These are phyloP conservation scores for Aegilops umbellulata DNA, from an alignment of 176 grass and related monocot species.

Conservation along the genomic window DNA sequence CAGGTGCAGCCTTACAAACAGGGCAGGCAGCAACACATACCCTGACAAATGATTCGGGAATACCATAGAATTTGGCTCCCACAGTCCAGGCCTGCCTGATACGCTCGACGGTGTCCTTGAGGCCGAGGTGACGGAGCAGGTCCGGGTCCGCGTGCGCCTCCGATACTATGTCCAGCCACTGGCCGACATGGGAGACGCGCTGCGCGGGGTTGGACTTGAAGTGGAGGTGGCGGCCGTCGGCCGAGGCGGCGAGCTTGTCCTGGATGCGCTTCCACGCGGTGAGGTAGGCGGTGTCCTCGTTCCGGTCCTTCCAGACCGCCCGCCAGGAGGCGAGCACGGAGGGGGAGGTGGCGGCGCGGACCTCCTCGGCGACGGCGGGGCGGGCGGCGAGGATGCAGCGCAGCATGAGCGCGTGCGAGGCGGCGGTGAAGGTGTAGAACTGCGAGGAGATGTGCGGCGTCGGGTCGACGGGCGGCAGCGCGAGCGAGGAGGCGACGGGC, in stretches of 20 bases:
- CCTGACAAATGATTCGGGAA: slow-evolving; percentile 89
- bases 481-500: background rate
- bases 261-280: slow-evolving; percentile 99
- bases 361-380: slow-evolving; percentile 65
- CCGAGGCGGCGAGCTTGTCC: slow-evolving; percentile 77
- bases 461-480: slow-evolving; percentile 65
- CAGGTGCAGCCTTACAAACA: slow-evolving; percentile 64
- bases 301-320: slow-evolving; percentile 97
- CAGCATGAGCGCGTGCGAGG: slow-evolving; percentile 84
- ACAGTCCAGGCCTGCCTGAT: slow-evolving; percentile 98
- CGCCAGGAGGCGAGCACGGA: slow-evolving; percentile 91
- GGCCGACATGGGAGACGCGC: slow-evolving; percentile 81
- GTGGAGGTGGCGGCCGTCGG: slow-evolving; percentile 61
- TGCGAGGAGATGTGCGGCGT: slow-evolving; percentile 90
- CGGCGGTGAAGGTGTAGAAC: slow-evolving; percentile 91
- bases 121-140: slow-evolving; percentile 80
- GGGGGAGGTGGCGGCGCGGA: slow-evolving; percentile 69
- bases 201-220: slow-evolving; percentile 84
- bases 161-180: slow-evolving; percentile 83
- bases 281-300: slow-evolving; percentile 99
- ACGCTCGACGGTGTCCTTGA: slow-evolving; percentile 96
- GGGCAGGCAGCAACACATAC: slow-evolving; percentile 80
- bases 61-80: slow-evolving; percentile 96
- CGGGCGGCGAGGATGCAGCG: slow-evolving; percentile 74
- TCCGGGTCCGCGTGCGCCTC: slow-evolving; percentile 77